Conservation (phyloP, 179 eudicot genomes). For the Silene coronaria region DNA sequence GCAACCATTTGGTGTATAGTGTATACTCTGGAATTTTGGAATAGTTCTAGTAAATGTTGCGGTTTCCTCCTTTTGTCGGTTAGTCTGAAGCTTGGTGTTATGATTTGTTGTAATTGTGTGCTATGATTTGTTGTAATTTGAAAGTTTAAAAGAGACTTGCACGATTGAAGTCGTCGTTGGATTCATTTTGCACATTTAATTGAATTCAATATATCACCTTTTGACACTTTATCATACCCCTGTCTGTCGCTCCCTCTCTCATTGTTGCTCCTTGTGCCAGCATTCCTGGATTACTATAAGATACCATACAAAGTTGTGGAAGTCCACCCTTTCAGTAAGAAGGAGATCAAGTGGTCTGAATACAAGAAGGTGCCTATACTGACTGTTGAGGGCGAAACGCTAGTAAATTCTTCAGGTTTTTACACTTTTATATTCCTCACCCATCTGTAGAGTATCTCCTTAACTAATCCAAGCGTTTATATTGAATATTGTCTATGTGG, state of each 20-base stretch:
- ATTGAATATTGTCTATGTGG: slow-evolving; percentile 4
- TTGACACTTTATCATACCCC: too few relatives aligned
- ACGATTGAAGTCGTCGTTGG: too few relatives aligned
- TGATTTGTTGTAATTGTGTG: too few relatives aligned
- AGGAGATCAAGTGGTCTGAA: slow-evolving; percentile 96
- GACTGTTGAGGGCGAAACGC: slow-evolving; percentile 80
- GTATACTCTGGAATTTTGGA: too few relatives aligned
- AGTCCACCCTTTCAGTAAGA: slow-evolving; percentile 94
- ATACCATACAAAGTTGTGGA: slow-evolving; percentile 94
- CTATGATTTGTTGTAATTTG: too few relatives aligned
- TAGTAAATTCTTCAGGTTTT: slow-evolving; percentile 91
- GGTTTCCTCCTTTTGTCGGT: too few relatives aligned
- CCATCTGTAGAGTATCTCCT: not conserved
- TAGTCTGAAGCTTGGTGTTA: too few relatives aligned
- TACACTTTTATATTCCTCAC: not conserved
- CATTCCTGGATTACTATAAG: slow-evolving; percentile 81
- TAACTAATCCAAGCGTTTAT: not conserved
- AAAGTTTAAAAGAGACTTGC: too few relatives aligned
- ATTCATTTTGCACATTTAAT: too few relatives aligned
- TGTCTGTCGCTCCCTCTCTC: not conserved
- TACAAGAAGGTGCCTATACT: slow-evolving; percentile 93
- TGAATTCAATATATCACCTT: too few relatives aligned
- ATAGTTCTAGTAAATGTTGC: too few relatives aligned
- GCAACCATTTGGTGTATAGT: too few relatives aligned
- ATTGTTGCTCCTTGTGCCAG: slow-evolving; percentile 35